Evolutionary conservation across 2,329 filamentous ascomycete species (phyloP).

Genomic region (Botrytis fabae): DNA sequence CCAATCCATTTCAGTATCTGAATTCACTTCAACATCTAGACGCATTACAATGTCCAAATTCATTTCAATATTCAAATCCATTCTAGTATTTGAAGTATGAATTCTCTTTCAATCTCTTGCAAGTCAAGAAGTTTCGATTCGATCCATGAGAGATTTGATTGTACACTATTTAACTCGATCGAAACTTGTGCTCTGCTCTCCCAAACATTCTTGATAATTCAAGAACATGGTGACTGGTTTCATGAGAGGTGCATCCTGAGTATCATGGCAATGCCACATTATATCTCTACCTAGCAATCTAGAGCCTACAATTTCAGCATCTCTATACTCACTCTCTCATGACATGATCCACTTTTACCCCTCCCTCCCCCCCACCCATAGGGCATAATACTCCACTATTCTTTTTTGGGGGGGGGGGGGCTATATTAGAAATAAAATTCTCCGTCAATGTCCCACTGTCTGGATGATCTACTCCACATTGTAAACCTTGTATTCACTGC

Average conservation of each 20-base stretch:
- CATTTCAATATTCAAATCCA: no score
- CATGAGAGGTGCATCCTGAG: background rate
- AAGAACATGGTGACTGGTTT: background rate
- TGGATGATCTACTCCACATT: background rate
- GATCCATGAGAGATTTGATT: background rate
- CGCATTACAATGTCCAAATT: no score
- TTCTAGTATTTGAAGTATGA: background rate
- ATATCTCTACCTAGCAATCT: background rate
- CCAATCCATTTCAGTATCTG: background rate
- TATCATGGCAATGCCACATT: background rate
- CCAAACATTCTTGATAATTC: background rate
- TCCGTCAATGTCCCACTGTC: background rate
- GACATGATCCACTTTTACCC: background rate
- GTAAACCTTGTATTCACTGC: background rate
- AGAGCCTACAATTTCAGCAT: no score
- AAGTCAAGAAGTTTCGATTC: background rate
- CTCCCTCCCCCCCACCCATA: background rate
- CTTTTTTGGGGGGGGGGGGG: background rate
- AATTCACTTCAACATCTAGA: no score
- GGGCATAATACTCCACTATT: background rate
- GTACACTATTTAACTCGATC: background rate
- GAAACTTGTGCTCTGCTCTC: background rate
- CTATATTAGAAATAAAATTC: background rate
- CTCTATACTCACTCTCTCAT: background rate
- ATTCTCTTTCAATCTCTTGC: background rate